Evolutionary conservation across 164 flowering plant genomes (phyloP), one percentile per base, ranked within the genome.

Genomic region (Berberis vulgaris): DNA sequence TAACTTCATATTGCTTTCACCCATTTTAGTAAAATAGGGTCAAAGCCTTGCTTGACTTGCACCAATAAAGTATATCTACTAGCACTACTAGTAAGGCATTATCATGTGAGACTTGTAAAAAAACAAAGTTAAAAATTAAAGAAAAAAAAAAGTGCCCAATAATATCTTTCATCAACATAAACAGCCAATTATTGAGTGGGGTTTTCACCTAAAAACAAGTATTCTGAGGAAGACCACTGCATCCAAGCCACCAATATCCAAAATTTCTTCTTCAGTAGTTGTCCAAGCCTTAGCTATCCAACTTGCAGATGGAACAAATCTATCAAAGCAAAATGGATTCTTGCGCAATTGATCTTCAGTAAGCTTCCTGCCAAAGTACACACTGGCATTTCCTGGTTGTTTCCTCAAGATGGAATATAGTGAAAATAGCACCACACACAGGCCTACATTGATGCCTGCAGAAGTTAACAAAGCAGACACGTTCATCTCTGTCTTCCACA

Each of bases 251-350:
- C 85, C 89, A 70, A 69, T 7, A n/a, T 79, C 61, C 69, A 81
- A 71, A 43, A 91, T 65, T 63, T 91, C 99, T 45, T 79, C 88
- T 61, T 94, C 96, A 54, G 93, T 67, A 55, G 91, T 73, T 68
- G 74, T 77, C 90, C 95, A 91, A 10, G 99, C 89, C 73, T 80
- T 86, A 45, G 80, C 43, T 8, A 94, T 77, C 99, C 99, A 94
- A 50, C 90, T 80, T 42, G 96, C 80, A 8, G 97, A 88, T 58
- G 99, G 99, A 66, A 94, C 80, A 54, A 91, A 81, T 74, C 93
- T 84, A 1, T 86, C 91, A 46, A 86, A 74, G 63, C 79, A 71
- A 62, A 78, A 78, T 40, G 79, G 70, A 58, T 82, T 86, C 10
- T 43, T 54, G 38, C 54, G 69, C 52, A 68, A 42, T 1, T 65